phyloP scores from a whole-genome alignment of 805 yeast species.

The Wickerhamiella azymoides region DNA sequence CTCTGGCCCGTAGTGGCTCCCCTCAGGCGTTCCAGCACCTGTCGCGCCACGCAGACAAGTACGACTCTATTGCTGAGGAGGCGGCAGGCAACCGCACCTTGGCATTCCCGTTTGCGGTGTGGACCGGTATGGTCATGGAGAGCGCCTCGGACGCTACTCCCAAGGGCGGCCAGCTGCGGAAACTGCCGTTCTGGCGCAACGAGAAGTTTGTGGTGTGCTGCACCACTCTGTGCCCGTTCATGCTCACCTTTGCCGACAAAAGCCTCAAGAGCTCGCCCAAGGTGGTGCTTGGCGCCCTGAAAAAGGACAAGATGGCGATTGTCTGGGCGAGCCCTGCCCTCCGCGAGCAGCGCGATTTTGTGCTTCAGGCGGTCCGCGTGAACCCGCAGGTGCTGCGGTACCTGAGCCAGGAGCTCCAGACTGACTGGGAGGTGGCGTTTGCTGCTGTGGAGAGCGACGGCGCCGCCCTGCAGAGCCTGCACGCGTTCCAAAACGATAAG shows the following conservation, averaged over 20 bases:
- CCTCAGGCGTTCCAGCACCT: slow-evolving; percentile 1
- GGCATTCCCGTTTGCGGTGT: slow-evolving; percentile 7
- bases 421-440: slow-evolving; percentile 1
- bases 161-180: slow-evolving; percentile 7
- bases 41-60: slow-evolving; percentile 5
- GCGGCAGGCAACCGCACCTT: slow-evolving; percentile 1
- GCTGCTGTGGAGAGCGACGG: slow-evolving; percentile 8
- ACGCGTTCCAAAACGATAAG: slow-evolving; percentile 6
- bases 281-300: slow-evolving; percentile 1
- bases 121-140: slow-evolving; percentile 7
- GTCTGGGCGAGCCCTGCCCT: slow-evolving; percentile 2
- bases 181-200: slow-evolving; percentile 6
- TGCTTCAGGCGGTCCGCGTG: slow-evolving; percentile 3
- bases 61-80: slow-evolving; percentile 4
- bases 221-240: slow-evolving; percentile 1
- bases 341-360: not conserved
- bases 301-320: slow-evolving; percentile 2
- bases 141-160: slow-evolving; percentile 5
- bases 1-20: not conserved
- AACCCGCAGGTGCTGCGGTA: slow-evolving; percentile 6
- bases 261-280: not conserved
- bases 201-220: slow-evolving; percentile 6
- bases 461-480: slow-evolving; percentile 2
- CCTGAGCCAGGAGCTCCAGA: slow-evolving; percentile 3
- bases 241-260: slow-evolving; percentile 5